A percentile compares a stretch with the other conserved stretches of the same genome.
These are phyloP conservation scores for Macadamia integrifolia DNA, from an alignment of 164 flowering plant species.

Conservation along the genomic window DNA sequence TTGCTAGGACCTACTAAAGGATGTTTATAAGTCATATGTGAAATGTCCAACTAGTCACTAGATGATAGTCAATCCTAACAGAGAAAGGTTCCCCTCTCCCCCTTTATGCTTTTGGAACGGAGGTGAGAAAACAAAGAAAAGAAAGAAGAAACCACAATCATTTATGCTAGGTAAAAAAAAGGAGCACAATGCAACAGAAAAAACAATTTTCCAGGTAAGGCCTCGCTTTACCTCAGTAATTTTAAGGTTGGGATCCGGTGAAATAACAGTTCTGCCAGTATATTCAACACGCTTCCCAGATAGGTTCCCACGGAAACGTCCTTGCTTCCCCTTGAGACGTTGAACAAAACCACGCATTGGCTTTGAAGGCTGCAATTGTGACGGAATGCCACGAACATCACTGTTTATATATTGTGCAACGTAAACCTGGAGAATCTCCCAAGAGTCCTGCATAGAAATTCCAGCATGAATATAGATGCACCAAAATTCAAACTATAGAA, in stretches of 20 bases:
- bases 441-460: constrained; percentile 37
- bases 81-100: too few relatives aligned
- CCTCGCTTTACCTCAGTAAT: constrained; percentile 66
- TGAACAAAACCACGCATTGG: constrained; percentile 80
- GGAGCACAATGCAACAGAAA: background rate
- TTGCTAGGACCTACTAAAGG: too few relatives aligned
- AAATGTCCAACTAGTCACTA: too few relatives aligned
- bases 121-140: too few relatives aligned
- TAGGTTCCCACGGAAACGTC: constrained; percentile 87
- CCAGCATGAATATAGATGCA: constrained; percentile 7
- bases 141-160: background rate
- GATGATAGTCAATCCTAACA: too few relatives aligned
- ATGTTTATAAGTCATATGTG: too few relatives aligned
- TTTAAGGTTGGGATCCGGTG: constrained; percentile 97
- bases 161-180: background rate
- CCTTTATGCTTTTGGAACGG: too few relatives aligned
- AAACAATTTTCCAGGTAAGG: background rate
- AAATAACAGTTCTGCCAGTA: constrained; percentile 96
- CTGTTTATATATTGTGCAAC: constrained; percentile 84
- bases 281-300: constrained; percentile 95
- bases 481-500: background rate
- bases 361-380: constrained; percentile 22
- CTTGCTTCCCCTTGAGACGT: constrained; percentile 93
- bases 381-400: constrained; percentile 64
- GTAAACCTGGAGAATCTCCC: constrained; percentile 72